Conservation (phyloP, 1,284 basidiomycete genomes). For the Boletellus dicymbophilus region DNA sequence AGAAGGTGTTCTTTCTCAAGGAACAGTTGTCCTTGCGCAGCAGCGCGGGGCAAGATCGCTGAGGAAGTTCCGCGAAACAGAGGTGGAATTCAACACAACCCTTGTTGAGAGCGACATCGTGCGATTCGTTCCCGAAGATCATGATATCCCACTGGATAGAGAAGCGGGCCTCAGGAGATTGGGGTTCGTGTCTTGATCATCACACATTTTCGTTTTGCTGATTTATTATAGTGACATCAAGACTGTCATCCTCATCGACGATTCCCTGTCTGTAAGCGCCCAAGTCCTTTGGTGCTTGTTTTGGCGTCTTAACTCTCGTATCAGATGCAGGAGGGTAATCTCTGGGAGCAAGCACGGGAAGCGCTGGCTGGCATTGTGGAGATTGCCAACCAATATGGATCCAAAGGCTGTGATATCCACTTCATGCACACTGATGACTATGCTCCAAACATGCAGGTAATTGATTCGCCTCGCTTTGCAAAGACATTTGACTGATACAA, state of each 20-base stretch:
- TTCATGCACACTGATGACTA: slow-evolving; percentile 42
- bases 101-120: slow-evolving; percentile 29
- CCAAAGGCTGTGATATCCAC: slow-evolving; percentile 45
- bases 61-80: slow-evolving; percentile 2
- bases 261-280: slow-evolving; percentile 43
- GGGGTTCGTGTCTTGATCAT: slow-evolving; percentile 21
- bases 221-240: slow-evolving; percentile 30
- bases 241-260: slow-evolving; percentile 45
- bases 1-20: slow-evolving; percentile 22
- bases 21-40: slow-evolving; percentile 34
- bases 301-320: slow-evolving; percentile 1
- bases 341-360: slow-evolving; percentile 42
- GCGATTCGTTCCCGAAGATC: slow-evolving; percentile 23
- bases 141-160: slow-evolving; percentile 6
- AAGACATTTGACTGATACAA: neutral
- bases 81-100: slow-evolving; percentile 28
- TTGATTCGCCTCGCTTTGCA: neutral
- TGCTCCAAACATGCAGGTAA: slow-evolving; percentile 37
- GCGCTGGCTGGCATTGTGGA: slow-evolving; percentile 46
- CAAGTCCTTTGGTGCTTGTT: neutral
- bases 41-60: slow-evolving; percentile 12
- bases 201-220: slow-evolving; percentile 1
- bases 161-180: slow-evolving; percentile 24
- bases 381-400: slow-evolving; percentile 39
- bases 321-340: slow-evolving; percentile 39